A percentile compares a stretch with the other conserved stretches of the same genome.
phyloP scores from a whole-genome alignment of 2,329 filamentous ascomycete species.

The Alternaria gaisen region DNA sequence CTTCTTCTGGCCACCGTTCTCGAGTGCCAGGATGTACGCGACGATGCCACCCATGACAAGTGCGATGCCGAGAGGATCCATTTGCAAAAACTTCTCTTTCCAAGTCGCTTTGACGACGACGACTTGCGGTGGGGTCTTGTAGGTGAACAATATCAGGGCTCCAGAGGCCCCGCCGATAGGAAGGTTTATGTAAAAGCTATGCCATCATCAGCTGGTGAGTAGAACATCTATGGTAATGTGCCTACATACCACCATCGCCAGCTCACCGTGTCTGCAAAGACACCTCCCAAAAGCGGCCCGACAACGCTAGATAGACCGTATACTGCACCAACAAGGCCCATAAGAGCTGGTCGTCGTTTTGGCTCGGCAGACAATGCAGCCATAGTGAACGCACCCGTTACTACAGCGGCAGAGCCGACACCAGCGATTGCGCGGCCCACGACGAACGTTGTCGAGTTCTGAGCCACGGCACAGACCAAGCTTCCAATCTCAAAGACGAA shows the following conservation, averaged over 20 bases:
- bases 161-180: slow-evolving; percentile 55
- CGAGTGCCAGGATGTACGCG: slow-evolving; percentile 57
- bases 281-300: slow-evolving; percentile 54
- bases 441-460: slow-evolving; percentile 48
- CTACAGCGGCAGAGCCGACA: slow-evolving; percentile 49
- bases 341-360: slow-evolving; percentile 50
- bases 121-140: slow-evolving; percentile 35
- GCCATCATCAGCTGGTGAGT: neutral
- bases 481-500: slow-evolving; percentile 65
- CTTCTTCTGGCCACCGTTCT: slow-evolving; percentile 52
- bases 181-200: slow-evolving; percentile 53
- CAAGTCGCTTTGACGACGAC: slow-evolving; percentile 29
- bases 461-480: slow-evolving; percentile 58
- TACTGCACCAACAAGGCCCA: slow-evolving; percentile 48
- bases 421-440: slow-evolving; percentile 54
- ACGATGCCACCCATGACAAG: slow-evolving; percentile 52
- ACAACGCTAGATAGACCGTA: slow-evolving; percentile 50
- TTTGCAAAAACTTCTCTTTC: slow-evolving; percentile 53
- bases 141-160: slow-evolving; percentile 42
- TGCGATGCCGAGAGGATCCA: slow-evolving; percentile 56
- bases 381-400: slow-evolving; percentile 48
- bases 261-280: slow-evolving; percentile 48
- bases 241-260: slow-evolving; percentile 53
- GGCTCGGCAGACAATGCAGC: slow-evolving; percentile 55
- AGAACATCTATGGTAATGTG: neutral